Evolutionary conservation across 345 rosid species (phyloP).

Genomic region (Populus euphratica): DNA sequence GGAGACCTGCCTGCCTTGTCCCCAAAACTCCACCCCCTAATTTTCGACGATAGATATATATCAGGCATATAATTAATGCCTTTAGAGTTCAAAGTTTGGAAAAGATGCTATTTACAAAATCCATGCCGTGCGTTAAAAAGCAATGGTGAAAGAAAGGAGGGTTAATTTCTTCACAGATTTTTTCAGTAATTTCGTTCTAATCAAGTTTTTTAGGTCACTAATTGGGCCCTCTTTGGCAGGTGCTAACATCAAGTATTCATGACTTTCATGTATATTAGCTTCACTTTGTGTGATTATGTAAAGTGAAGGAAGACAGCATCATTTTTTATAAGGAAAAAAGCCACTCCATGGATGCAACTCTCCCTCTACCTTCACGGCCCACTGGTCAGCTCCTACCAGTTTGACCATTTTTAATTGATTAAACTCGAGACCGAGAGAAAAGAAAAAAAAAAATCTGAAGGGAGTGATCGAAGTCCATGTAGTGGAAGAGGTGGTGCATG

Average conservation of each 20-base stretch:
- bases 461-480: neutral
- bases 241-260: constrained; percentile 1
- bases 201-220: neutral
- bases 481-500: too few species aligned
- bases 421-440: neutral
- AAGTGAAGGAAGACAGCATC: constrained; percentile 45
- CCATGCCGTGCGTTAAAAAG: neutral
- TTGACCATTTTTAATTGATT: constrained; percentile 7
- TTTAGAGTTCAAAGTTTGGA: neutral
- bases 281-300: neutral
- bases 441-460: neutral
- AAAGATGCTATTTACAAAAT: too few species aligned
- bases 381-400: constrained; percentile 12
- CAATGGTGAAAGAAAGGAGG: neutral
- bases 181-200: neutral
- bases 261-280: constrained; percentile 13
- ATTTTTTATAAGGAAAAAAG: constrained; percentile 25
- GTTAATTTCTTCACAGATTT: neutral
- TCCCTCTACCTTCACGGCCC: constrained; percentile 13
- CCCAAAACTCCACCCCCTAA: neutral
- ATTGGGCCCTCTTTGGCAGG: neutral
- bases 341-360: neutral
- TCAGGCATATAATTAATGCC: neutral
- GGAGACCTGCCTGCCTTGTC: neutral
- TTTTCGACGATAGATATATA: neutral